A percentile compares a stretch with the other conserved stretches of the same genome.
Evolutionary conservation across 2,329 filamentous ascomycete genomes (phyloP).

Genomic region (Phialophora verrucosa): DNA sequence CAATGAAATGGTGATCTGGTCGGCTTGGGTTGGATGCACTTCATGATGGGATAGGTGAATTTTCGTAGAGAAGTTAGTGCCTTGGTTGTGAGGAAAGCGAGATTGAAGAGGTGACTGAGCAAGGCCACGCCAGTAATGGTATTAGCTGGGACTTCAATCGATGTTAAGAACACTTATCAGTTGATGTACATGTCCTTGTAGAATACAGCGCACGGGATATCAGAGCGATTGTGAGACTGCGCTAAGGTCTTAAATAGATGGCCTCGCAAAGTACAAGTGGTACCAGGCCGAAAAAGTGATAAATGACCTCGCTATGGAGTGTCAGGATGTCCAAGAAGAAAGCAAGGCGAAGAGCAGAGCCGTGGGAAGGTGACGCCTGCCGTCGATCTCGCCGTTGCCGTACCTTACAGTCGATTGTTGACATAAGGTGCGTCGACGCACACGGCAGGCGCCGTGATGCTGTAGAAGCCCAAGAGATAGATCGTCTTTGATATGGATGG

Average conservation of each 20-base stretch:
- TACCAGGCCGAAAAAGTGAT: background rate
- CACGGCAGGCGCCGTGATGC: background rate
- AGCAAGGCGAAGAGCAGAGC: background rate
- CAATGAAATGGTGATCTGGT: background rate
- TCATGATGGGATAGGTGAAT: background rate
- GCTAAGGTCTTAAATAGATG: background rate
- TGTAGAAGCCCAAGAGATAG: background rate
- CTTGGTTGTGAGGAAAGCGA: background rate
- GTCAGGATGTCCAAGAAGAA: background rate
- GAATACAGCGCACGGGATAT: background rate
- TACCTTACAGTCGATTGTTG: background rate
- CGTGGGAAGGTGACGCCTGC: background rate
- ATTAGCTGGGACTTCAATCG: background rate
- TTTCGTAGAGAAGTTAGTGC: background rate
- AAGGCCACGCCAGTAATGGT: background rate
- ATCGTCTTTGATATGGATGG: background rate
- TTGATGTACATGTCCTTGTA: background rate
- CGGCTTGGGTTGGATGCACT: background rate
- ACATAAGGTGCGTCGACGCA: background rate
- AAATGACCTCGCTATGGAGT: background rate
- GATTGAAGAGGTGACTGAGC: background rate
- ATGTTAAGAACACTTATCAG: background rate
- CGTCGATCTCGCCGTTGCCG: background rate
- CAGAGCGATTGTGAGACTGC: background rate
- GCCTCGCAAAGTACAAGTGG: background rate